Conservation (phyloP, 495 filamentous ascomycete genomes). For the Xylaria acuta region DNA sequence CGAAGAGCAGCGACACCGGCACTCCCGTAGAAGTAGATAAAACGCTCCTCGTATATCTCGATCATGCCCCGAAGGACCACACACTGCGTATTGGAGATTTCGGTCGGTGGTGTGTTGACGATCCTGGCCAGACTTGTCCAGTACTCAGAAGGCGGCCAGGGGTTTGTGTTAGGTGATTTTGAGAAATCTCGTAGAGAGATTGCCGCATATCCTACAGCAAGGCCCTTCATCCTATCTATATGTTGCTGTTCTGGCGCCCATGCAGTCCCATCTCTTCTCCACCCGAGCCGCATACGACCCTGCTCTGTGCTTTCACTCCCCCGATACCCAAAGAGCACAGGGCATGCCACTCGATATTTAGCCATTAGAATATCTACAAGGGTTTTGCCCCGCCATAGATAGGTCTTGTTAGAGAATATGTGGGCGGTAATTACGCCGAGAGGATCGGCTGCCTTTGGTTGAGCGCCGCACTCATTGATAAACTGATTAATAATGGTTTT, state of each 20-base stretch:
- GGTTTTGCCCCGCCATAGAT: constrained; percentile 71
- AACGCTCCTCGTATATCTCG: constrained; percentile 69
- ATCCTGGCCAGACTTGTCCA: constrained; percentile 79
- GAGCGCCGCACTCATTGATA: constrained; percentile 72
- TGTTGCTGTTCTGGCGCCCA: constrained; percentile 73
- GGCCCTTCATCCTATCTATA: constrained; percentile 80
- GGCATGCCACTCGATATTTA: constrained; percentile 81
- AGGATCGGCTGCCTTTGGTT: constrained; percentile 76
- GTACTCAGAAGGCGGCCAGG: constrained; percentile 79
- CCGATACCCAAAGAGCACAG: constrained; percentile 83
- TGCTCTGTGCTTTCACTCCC: constrained; percentile 76
- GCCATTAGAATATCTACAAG: constrained; percentile 89
- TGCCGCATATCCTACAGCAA: constrained; percentile 83
- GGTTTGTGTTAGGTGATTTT: constrained; percentile 68
- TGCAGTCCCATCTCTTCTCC: constrained; percentile 63
- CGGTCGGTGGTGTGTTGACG: constrained; percentile 68
- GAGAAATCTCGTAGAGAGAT: constrained; percentile 82
- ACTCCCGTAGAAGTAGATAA: constrained; percentile 79
- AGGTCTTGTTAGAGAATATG: constrained; percentile 71
- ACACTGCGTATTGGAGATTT: constrained; percentile 78
- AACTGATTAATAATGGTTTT: constrained; percentile 81
- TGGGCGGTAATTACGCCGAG: constrained; percentile 77
- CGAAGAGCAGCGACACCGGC: constrained; percentile 69
- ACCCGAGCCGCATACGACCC: constrained; percentile 75
- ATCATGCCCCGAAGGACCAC: constrained; percentile 80